phyloP scores from a whole-genome alignment of 1,139 yeast species.

The Pneumocystis oryctolagi region DNA sequence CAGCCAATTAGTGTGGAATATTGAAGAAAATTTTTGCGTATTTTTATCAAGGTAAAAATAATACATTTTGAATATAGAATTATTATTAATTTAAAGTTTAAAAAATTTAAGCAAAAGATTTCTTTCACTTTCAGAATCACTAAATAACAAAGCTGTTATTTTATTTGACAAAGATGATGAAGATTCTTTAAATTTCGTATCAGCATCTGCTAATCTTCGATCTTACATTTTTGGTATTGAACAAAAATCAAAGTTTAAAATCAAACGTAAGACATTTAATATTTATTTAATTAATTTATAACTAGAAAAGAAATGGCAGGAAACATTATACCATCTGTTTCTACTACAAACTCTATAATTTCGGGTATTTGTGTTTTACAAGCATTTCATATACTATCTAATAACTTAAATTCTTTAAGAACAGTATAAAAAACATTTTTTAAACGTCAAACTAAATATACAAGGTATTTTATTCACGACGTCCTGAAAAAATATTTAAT shows the following conservation, averaged over 20 bases:
- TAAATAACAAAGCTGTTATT: constrained; percentile 26
- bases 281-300: constrained; percentile 16
- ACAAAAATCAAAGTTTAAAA: constrained; percentile 63
- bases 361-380: constrained; percentile 76
- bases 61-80: background rate
- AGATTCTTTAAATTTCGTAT: constrained; percentile 77
- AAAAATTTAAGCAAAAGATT: constrained; percentile 13
- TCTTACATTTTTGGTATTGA: constrained; percentile 60
- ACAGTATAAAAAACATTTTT: background rate
- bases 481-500: constrained; percentile 53
- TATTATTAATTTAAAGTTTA: background rate
- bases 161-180: constrained; percentile 91
- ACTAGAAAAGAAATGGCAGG: constrained; percentile 57
- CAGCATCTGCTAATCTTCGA: constrained; percentile 73
- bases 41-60: constrained; percentile 34
- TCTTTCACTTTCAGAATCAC: constrained; percentile 35
- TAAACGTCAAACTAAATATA: background rate
- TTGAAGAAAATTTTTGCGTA: constrained; percentile 48
- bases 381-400: constrained; percentile 41
- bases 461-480: constrained; percentile 49
- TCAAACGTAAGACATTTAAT: constrained; percentile 32
- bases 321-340: constrained; percentile 94
- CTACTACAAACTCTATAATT: constrained; percentile 90
- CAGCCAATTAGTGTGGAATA: constrained; percentile 53
- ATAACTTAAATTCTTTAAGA: constrained; percentile 21